Evolutionary conservation across 352 stramenopile genomes (phyloP).

Genomic region (Thraustochytrium sp.): DNA sequence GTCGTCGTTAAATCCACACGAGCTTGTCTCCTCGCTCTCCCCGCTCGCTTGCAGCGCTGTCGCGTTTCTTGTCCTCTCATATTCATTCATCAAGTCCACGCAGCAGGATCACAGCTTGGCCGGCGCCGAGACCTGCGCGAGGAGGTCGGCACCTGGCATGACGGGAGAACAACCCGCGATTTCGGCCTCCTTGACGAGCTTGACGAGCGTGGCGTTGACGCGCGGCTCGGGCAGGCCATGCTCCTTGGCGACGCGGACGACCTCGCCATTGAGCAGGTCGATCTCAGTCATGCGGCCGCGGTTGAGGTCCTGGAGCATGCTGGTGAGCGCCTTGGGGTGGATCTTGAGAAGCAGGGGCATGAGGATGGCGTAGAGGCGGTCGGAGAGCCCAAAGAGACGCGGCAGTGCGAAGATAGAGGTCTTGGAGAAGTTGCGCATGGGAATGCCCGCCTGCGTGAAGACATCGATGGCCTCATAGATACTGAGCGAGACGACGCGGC

Average conservation of each 20-base stretch:
- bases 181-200: background rate
- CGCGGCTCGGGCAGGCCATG: background rate
- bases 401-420: background rate
- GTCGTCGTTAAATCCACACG: no score
- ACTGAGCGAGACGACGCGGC: background rate
- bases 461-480: slow-evolving; percentile 31
- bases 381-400: slow-evolving; percentile 18
- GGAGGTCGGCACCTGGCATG: no score
- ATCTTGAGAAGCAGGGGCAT: slow-evolving; percentile 6
- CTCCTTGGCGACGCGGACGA: background rate
- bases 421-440: background rate
- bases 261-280: background rate
- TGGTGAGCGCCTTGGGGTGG: background rate
- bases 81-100: no score
- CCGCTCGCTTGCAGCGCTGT: no score
- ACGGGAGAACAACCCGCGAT: no score
- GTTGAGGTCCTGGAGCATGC: slow-evolving; percentile 2
- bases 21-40: no score
- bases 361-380: no score
- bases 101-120: no score
- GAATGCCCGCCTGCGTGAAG: background rate
- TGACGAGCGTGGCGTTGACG: background rate
- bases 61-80: no score
- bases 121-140: no score
- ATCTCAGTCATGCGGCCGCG: background rate